Conservation (phyloP, 345 rosid genomes). For the Erucastrum elatum region DNA sequence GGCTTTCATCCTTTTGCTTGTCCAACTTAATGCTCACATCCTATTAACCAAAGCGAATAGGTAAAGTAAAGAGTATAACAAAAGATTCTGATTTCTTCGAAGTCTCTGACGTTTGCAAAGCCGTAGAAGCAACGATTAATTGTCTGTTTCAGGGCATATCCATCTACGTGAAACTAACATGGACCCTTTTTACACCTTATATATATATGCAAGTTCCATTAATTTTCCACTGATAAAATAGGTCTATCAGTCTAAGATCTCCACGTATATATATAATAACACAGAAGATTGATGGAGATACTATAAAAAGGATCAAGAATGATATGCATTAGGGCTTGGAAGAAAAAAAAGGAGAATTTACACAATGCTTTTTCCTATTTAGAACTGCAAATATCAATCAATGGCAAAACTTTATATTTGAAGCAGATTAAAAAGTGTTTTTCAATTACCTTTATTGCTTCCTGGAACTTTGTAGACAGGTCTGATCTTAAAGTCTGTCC, state of each 20-base stretch:
- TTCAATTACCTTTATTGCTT: slow-evolving; percentile 79
- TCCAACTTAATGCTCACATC: slow-evolving; percentile 89
- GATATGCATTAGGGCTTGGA: neutral
- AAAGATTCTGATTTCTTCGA: neutral
- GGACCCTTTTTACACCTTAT: neutral
- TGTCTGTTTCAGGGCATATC: neutral
- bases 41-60: slow-evolving; percentile 43
- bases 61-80: neutral
- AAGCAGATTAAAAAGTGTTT: neutral
- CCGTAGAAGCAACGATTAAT: neutral
- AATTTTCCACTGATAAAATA: neutral
- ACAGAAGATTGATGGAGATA: neutral
- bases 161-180: neutral
- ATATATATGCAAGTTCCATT: neutral
- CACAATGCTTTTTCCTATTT: neutral
- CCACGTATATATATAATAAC: neutral
- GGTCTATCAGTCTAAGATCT: neutral
- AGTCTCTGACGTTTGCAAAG: neutral
- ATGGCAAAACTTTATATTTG: neutral
- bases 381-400: neutral
- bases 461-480: slow-evolving; percentile 81
- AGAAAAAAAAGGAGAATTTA: neutral
- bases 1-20: slow-evolving; percentile 80
- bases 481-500: slow-evolving; percentile 87
- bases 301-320: neutral